Evolutionary conservation across 345 rosid genomes (phyloP).

Genomic region (Acer yangbiense): DNA sequence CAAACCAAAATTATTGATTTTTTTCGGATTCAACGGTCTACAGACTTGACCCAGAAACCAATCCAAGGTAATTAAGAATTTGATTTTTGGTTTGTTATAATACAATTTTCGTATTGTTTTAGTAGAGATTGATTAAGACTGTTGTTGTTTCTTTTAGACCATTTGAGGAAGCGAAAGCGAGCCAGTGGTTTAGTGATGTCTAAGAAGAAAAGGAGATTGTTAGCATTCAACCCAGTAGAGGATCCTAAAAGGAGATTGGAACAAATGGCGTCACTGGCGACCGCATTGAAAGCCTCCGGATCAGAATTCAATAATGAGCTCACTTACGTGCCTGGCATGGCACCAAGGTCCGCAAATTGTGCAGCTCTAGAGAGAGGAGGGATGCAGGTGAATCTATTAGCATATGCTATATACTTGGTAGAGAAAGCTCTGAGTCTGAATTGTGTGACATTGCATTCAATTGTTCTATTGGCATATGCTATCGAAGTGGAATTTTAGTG

Average conservation of each 20-base stretch:
- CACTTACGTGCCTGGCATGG: constrained; percentile 66
- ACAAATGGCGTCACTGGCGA: constrained; percentile 94
- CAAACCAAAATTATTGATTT: constrained; percentile 88
- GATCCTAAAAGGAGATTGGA: constrained; percentile 62
- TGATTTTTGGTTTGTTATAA: not conserved
- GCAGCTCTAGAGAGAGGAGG: constrained; percentile 79
- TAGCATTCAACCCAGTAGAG: constrained; percentile 67
- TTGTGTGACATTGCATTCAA: not conserved
- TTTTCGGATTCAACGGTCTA: constrained; percentile 66
- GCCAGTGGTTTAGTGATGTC: constrained; percentile 56
- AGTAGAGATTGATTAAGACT: not conserved
- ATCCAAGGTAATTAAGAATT: constrained; percentile 35
- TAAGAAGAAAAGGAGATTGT: constrained; percentile 73
- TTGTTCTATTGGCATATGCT: not conserved
- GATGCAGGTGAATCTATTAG: constrained; percentile 71
- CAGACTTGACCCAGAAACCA: constrained; percentile 20
- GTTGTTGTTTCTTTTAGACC: constrained; percentile 32
- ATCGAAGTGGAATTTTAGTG: not conserved
- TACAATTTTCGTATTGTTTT: not conserved
- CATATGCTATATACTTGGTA: not conserved
- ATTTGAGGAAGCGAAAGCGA: constrained; percentile 57
- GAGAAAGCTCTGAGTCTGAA: too few relatives aligned
- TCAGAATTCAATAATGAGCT: constrained; percentile 70
- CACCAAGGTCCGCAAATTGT: constrained; percentile 63
- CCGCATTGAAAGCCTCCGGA: constrained; percentile 68